Evolutionary conservation across 352 stramenopile species (phyloP).

Genomic region (Thalassiosira exigua): DNA sequence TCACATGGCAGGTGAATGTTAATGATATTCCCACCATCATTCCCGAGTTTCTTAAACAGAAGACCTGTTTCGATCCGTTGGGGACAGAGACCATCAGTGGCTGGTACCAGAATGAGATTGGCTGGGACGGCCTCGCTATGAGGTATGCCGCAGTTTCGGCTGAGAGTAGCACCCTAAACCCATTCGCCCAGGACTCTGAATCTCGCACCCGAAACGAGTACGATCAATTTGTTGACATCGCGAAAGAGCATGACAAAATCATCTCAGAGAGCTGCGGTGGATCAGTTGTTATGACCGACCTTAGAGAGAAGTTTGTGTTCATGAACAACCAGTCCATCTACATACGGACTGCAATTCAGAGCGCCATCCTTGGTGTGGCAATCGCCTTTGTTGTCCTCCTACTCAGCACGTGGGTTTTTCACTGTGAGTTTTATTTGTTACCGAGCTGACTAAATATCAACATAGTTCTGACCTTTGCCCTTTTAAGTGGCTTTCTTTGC

Average conservation of each 20-base stretch:
- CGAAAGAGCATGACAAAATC: conserved; percentile 33
- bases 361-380: conserved; percentile 52
- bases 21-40: conserved; percentile 29
- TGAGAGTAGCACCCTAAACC: conserved; percentile 47
- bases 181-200: conserved; percentile 42
- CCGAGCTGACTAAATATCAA: no score
- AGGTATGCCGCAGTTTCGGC: conserved; percentile 52
- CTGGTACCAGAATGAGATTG: conserved; percentile 47
- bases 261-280: conserved; percentile 42
- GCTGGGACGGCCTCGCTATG: conserved; percentile 53
- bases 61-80: conserved; percentile 47
- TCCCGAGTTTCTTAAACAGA: conserved; percentile 45
- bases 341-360: conserved; percentile 44
- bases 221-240: conserved; percentile 53
- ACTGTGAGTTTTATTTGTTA: conserved; percentile 47
- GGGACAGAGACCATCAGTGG: conserved; percentile 40
- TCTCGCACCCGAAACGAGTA: conserved; percentile 50
- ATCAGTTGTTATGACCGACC: conserved; percentile 60
- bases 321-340: conserved; percentile 80
- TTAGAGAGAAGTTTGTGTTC: conserved; percentile 71
- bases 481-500: conserved; percentile 59
- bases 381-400: conserved; percentile 71
- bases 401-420: conserved; percentile 52
- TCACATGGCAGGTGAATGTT: conserved; percentile 47
- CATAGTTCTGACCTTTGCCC: neutral